Percentiles rank a stretch among this genome's conserved stretches.
Evolutionary conservation across 192 early-diverging fungal genomes (phyloP).

Genomic region (Entophlyctis helioformis): DNA sequence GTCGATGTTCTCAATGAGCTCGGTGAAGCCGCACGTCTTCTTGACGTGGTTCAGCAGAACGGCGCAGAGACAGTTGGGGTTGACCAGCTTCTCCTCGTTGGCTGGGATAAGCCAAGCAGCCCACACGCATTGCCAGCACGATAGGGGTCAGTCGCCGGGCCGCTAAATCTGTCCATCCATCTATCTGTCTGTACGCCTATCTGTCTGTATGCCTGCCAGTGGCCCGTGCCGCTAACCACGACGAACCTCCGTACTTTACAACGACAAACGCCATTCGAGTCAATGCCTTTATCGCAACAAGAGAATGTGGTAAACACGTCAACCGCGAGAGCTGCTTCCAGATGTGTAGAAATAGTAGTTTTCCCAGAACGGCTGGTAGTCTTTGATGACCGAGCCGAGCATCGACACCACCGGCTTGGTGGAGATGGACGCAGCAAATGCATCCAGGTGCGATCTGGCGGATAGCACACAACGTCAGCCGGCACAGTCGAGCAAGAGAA

Average conservation of each 20-base stretch:
- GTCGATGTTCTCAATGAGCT: constrained; percentile 25
- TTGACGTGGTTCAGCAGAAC: constrained; percentile 34
- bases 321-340: too few relatives aligned
- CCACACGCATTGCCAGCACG: too few relatives aligned
- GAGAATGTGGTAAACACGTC: too few relatives aligned
- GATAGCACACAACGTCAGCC: not conserved
- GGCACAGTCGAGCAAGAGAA: too few relatives aligned
- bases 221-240: not conserved
- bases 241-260: constrained; percentile 30
- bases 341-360: constrained; percentile 81
- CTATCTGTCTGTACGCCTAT: too few relatives aligned
- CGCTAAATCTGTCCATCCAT: too few relatives aligned
- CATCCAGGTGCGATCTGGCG: not conserved
- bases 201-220: not conserved
- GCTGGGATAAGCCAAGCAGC: constrained; percentile 13
- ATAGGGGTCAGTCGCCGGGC: too few relatives aligned
- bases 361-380: constrained; percentile 87
- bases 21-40: constrained; percentile 19
- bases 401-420: constrained; percentile 3
- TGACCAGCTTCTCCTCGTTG: constrained; percentile 36
- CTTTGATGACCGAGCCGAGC: constrained; percentile 12
- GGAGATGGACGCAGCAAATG: not conserved
- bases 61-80: constrained; percentile 31
- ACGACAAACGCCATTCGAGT: constrained; percentile 23
- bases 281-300: too few relatives aligned